Percentiles rank a stretch among this genome's conserved stretches.
These are phyloP conservation scores for Liriodendron chinense DNA, from an alignment of 164 flowering plant genomes.

Conservation along the genomic window DNA sequence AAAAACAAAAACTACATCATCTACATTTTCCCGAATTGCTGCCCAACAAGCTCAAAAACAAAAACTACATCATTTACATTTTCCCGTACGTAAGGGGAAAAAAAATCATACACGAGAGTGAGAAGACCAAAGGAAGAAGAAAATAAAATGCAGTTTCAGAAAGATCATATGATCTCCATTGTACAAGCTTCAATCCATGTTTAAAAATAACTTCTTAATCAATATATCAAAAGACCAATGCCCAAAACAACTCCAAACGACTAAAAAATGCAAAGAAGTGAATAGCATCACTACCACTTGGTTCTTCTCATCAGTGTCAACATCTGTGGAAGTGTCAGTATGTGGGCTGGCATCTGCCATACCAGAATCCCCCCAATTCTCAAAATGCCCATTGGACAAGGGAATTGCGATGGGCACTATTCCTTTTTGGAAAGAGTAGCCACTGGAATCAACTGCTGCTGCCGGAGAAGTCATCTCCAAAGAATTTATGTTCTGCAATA, in stretches of 20 bases:
- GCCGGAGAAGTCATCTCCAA: conserved; percentile 1
- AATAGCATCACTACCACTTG: conserved; percentile 33
- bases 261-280: neutral
- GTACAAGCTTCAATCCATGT: neutral
- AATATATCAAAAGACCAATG: neutral
- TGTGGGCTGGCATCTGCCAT: conserved; percentile 70
- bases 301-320: conserved; percentile 68
- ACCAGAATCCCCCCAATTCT: conserved; percentile 78
- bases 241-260: neutral
- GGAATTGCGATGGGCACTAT: conserved; percentile 28
- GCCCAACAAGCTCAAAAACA: neutral
- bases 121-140: too few species aligned
- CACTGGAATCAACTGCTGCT: neutral
- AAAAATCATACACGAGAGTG: too few species aligned
- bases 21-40: too few species aligned
- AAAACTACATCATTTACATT: neutral
- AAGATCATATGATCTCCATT: neutral
- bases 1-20: neutral
- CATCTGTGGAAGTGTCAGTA: conserved; percentile 82
- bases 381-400: conserved; percentile 45
- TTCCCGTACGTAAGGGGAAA: too few species aligned
- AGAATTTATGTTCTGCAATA: conserved; percentile 1
- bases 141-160: too few species aligned
- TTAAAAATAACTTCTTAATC: neutral
- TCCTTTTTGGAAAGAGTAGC: conserved; percentile 21